These are phyloP conservation scores for Chaetomium sp. DNA, from an alignment of 2,329 filamentous ascomycete genomes.

Conservation along the genomic window DNA sequence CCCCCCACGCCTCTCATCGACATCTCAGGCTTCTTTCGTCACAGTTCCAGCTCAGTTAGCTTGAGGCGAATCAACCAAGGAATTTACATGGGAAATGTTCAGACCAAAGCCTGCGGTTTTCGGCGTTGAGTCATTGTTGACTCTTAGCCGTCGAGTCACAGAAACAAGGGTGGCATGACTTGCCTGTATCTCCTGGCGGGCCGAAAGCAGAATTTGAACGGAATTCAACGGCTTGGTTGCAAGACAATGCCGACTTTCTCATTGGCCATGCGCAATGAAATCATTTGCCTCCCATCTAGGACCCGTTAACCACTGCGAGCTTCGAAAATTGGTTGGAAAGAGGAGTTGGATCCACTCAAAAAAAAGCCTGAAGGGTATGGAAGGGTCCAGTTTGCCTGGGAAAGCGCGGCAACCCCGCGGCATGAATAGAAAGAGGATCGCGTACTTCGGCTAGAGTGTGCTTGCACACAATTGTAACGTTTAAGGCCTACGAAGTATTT, in stretches of 20 bases:
- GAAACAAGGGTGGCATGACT: not conserved
- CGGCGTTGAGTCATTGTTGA: conserved; percentile 22
- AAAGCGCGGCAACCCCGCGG: not conserved
- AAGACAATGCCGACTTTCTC: not conserved
- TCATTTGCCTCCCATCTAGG: conserved; percentile 3
- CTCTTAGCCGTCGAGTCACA: not conserved
- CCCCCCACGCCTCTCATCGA: not conserved
- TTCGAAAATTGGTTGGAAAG: conserved; percentile 13
- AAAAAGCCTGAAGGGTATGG: not conserved
- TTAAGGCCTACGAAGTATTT: too few relatives aligned
- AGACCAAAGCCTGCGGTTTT: not conserved
- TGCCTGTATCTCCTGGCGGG: not conserved
- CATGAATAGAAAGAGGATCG: too few relatives aligned
- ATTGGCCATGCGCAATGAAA: not conserved
- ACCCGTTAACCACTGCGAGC: not conserved
- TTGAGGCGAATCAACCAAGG: not conserved
- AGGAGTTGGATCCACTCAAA: conserved; percentile 12
- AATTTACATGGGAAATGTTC: not conserved
- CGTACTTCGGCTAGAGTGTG: too few relatives aligned
- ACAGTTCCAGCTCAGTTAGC: not conserved
- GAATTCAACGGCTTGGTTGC: not conserved
- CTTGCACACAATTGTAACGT: too few relatives aligned
- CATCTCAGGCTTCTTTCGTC: not conserved
- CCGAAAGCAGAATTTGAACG: not conserved
- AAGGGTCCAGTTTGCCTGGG: not conserved